Evolutionary conservation across 805 yeast species (phyloP).

Genomic region (Lipomyces sp.): DNA sequence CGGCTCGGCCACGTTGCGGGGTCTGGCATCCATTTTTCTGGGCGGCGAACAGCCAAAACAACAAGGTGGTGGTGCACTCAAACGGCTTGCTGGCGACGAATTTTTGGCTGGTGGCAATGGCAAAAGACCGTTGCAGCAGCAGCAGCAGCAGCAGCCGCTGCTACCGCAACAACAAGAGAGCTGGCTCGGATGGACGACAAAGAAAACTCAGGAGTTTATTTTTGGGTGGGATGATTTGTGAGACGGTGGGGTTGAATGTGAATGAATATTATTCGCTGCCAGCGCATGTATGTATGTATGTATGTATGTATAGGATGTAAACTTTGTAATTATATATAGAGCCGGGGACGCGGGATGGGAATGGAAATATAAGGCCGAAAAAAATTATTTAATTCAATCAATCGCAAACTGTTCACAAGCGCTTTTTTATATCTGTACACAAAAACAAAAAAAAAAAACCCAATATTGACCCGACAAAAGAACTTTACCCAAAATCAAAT

Average conservation of each 20-base stretch:
- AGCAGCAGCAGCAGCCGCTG: slow-evolving; percentile 10
- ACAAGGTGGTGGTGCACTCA: neutral
- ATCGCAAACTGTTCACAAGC: too few species aligned
- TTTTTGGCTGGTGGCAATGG: slow-evolving; percentile 1
- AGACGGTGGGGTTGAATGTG: neutral
- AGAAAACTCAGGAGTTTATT: slow-evolving; percentile 53
- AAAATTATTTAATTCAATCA: neutral
- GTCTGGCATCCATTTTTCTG: slow-evolving; percentile 27
- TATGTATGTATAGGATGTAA: neutral
- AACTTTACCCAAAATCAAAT: neutral
- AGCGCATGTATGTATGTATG: too few species aligned
- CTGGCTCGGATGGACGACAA: slow-evolving; percentile 45
- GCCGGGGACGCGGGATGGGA: too few species aligned
- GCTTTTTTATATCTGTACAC: too few species aligned
- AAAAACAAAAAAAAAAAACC: too few species aligned
- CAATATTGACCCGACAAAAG: too few species aligned
- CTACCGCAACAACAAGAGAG: slow-evolving; percentile 14
- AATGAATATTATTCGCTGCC: neutral
- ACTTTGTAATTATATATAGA: neutral
- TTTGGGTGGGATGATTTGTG: slow-evolving; percentile 61
- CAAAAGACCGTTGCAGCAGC: slow-evolving; percentile 8
- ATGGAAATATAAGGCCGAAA: too few species aligned
- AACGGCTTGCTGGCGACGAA: neutral
- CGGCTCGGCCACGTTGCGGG: slow-evolving; percentile 26
- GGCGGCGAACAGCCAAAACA: slow-evolving; percentile 14